Evolutionary conservation across 148 eudicot genomes (phyloP), one percentile per base, ranked within the genome.

Genomic region (Spergularia marina): DNA sequence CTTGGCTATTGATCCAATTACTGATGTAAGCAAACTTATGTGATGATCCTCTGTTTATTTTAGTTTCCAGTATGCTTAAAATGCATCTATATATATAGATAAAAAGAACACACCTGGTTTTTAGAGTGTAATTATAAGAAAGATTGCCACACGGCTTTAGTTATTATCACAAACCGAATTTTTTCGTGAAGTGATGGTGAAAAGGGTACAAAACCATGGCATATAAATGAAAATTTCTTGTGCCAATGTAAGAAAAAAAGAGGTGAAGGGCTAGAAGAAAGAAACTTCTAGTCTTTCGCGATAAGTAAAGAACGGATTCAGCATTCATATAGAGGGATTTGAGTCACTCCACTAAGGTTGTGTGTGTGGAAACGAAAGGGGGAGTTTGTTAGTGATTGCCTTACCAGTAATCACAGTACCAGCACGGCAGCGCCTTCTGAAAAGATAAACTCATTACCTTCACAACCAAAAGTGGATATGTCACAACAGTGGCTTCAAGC

Each of bases 401-500:
- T 65, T 15, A 21, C 57, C 55, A 51, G 5, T 51, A 68, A 21
- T 36, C 39, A 65, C 55, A 51, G 59, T 52, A 12, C 44, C 49
- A 36, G n/a, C n/a, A n/a, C n/a, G n/a, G n/a, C n/a, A n/a, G 55
- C 53, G 13, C 3, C 41, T 20, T 44, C 60, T 60, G 10, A 12
- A 62, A 12, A n/a, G 23, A 40, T 12, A 53, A 72, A 70, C 18
- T 61, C 60, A 83, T 85, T 81, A 84, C 98, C 98, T 95, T 92
- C 52, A 95, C 96, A 34, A 95, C 97, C 76, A 92, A 80, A 79
- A 92, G 88, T 74, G 98, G 98, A 86, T 95, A 95, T 76, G 98
- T 95, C 49, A 89, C 92, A 25, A 95, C 94, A 51, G 98, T 95
- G 63, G 98, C 98, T 81, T 97, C 98, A 74, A 95, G 97, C 85